These are phyloP conservation scores for carrot (Daucus carota) DNA, from an alignment of 129 eudicot genomes.

Conservation along the genomic window DH1_v3.0 NC_030388.2:1446001-1446500, in stretches of 20 bases:
- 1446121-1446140: background rate
- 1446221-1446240: background rate
- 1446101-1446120: background rate
- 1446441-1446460: background rate
- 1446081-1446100: background rate
- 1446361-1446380: background rate
- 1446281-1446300: background rate
- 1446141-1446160: too few relatives aligned
- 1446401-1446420: background rate
- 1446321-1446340: background rate
- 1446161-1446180: too few relatives aligned
- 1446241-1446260: background rate
- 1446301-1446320: background rate
- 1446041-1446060: too few relatives aligned
- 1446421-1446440: background rate
- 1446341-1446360: background rate
- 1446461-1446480: background rate
- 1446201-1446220: background rate
- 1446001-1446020: too few relatives aligned
- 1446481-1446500: background rate
- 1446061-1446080: conserved; percentile 4
- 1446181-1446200: too few relatives aligned
- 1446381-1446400: background rate
- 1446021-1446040: too few relatives aligned
- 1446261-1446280: background rate